Base-by-base conservation (phyloP, 2,329 filamentous ascomycete species). In the Pyricularia sp. region DNA sequence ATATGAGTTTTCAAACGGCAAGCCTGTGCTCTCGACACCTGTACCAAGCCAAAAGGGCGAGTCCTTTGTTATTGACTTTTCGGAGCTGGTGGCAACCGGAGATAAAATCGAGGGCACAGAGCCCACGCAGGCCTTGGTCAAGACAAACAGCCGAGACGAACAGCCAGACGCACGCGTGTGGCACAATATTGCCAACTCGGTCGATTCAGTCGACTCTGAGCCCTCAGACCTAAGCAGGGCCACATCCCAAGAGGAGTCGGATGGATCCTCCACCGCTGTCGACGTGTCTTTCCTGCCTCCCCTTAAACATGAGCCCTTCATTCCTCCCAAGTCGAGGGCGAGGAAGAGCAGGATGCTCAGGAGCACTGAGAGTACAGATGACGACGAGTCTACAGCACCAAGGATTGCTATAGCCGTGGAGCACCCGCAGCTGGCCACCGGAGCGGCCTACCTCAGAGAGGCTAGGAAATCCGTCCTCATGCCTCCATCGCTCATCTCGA, bases 231-330 rank as follows among this genome's bases (percentile, higher is more conserved):
- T 30, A 8, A 62, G 61, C 13, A 26, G 31, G 63, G 49, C 53
- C 5, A 33, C 28, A 16, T 60, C 63, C 2, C 53, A 60, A 16
- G 63, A 55, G 63, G 35, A 53, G 33, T 62, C 13, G 26, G 63
- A 24, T n/a, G 65, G n/a, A 10, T 64, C 63, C 49, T 22, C 26
- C 30, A 30, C 40, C 13, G 49, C 22, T 7, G 62, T 70, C 44
- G 70, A 72, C 8, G 68, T 74, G 16, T 75, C 69, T 64, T 77
- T 74, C 65, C 70, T 75, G 24, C 75, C 77, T 1, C 69, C 74
- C n/a, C 70, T 75, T 4, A 77, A 74, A 55, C 75, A 78, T 53
- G 77, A 78, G 55, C 70, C 76, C 6, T 61, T 66, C 9, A 71
- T 80, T 5, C 72, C 72, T 60, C 64, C 69, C 68, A 73, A 69